Evolutionary conservation across 768 basidiomycete genomes (phyloP).

Genomic region (Lanmaoa rubissima): DNA sequence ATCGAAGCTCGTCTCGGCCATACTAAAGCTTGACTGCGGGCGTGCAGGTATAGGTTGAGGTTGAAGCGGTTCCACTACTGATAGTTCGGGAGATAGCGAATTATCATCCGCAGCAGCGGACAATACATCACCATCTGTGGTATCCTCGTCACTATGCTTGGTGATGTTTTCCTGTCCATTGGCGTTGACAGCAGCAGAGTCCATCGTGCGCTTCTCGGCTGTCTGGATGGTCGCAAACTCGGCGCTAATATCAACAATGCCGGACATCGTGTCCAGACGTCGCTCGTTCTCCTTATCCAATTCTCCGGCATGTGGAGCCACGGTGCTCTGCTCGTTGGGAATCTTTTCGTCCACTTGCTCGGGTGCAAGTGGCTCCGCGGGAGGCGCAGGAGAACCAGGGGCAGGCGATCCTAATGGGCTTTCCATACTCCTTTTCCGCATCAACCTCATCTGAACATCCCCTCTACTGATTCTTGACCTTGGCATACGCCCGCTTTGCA

Average conservation of each 20-base stretch:
- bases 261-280: constrained; percentile 40
- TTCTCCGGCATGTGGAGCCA: neutral
- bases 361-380: neutral
- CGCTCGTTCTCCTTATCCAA: constrained; percentile 27
- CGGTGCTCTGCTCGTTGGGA: neutral
- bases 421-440: constrained; percentile 44
- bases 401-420: constrained; percentile 35
- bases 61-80: constrained; percentile 4
- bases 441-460: constrained; percentile 49
- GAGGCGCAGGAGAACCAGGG: constrained; percentile 8
- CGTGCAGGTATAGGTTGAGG: constrained; percentile 7
- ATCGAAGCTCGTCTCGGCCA: constrained; percentile 26
- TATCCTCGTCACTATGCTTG: neutral
- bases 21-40: constrained; percentile 12
- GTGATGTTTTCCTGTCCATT: neutral
- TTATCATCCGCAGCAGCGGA: neutral
- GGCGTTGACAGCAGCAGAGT: constrained; percentile 1
- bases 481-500: constrained; percentile 19
- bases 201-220: constrained; percentile 42
- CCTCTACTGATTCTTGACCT: constrained; percentile 52
- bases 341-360: neutral
- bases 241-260: constrained; percentile 38
- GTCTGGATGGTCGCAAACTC: constrained; percentile 51
- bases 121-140: neutral
- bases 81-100: neutral